Evolutionary conservation across 495 filamentous ascomycete genomes (phyloP), one percentile per base, ranked within the genome.

Genomic region (Sordaria brevicollis): DNA sequence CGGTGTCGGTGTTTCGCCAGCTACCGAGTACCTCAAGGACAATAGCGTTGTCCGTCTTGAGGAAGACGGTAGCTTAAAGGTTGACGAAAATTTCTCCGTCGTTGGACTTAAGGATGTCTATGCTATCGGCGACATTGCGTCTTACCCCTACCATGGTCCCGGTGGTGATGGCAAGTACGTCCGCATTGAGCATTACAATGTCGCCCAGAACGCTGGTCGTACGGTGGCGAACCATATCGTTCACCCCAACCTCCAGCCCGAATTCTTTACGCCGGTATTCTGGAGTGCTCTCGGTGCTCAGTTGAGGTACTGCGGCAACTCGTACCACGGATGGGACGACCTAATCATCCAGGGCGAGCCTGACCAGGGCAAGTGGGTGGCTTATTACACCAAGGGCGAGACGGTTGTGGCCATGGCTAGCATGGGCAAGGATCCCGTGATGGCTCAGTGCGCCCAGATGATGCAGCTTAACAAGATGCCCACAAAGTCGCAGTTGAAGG

Each of bases 181-280:
- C 5, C 82, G 92, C 69, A 97, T 97, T 79, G 96, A 99, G 83
- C 95, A 99, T 78, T 99, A 94, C 94, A 93, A 97, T 78, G 95
- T 99, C 2, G 95, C 95, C 3, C 95, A 98, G 79, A 97, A 97
- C 73, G 82, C 90, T 5, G 95, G 95, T 5, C 90, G 94, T 19
- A 82, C 83, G 29, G 95, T 89, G 6, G 95, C 92, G 5, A 80
- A 82, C 68, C 85, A 91, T 70, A 97, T 99, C 69, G 83, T 86
- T 38, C 85, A 89, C 70, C 85, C 89, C 35, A 77, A 81, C 72
- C 74, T 84, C 13, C 82, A 81, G 74, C 84, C 90, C 0, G 89
- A 92, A 71, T 81, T 84, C 3, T 99, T 97, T 81, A 92, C 93
- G 31, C 95, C 95, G 0, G 86, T 99, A 35, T 99, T 99, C 84